Base-by-base conservation (phyloP, 1,284 basidiomycete species). In the Flammula alnicola region DNA sequence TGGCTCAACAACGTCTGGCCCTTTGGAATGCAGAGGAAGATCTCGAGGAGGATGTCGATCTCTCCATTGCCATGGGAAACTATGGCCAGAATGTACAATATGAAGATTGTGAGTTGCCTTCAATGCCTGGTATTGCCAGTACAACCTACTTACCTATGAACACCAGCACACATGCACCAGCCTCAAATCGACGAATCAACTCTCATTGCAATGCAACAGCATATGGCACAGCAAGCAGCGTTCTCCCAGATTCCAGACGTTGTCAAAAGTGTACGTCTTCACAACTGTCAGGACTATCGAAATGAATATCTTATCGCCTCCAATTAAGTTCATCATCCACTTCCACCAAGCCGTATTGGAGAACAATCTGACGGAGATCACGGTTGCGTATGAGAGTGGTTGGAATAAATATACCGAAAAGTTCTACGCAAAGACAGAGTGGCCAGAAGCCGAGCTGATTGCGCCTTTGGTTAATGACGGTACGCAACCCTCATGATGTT, bases 341-440 rank as follows among this genome's bases (percentile, higher is more conserved):
- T 95, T 95, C 72, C 90, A 95, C 65, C 86, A 93, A 80, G 87
- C 90, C 12, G 86, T 94, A 14, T 73, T 91, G 36, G 85, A 92
- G 42, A 93, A 94, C 67, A 93, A 95, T 67, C 80, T 95, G 4
- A 76, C 85, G 1, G 91, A 95, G 63, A 96, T 97, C 61, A 93
- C 88, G 12, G 81, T 88, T 31, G 93, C 94, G 52, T 98, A 98
- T 65, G 95, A 97, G 74, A 91, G 88, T 54, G 95, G 93, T 20
- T 98, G 96, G 95, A 98, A 95, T 72, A 88, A 92, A 56, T 83
- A 95, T 64, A 97, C 95, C 1, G 91, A 97, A 75, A 95, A 96
- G 74, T 95, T 91, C 77, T 98, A 97, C 67, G 72, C 92, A 9
- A 92, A 91, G 68, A 87, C 86, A 10, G 96, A 99, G 69, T 98